Evolutionary conservation across 805 yeast species (phyloP).

Genomic region (Wickerhamiella vanderwaltii): DNA sequence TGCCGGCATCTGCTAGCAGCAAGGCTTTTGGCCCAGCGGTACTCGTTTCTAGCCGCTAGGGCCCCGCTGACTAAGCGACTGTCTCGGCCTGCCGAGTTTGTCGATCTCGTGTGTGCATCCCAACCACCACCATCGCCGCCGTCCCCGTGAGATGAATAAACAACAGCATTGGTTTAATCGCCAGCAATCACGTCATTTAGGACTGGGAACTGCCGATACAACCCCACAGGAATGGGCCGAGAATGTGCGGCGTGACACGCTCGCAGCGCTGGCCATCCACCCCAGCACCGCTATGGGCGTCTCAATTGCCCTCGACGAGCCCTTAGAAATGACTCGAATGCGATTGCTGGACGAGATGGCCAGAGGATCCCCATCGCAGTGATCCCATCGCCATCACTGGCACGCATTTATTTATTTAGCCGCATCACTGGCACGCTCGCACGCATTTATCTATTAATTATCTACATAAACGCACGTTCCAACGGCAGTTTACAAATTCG

Average conservation of each 20-base stretch:
- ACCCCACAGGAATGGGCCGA: constrained; percentile 15
- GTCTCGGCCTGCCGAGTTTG: too few species aligned
- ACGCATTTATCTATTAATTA: too few species aligned
- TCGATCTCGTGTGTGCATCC: too few species aligned
- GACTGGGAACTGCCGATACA: constrained; percentile 17
- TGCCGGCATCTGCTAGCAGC: constrained; percentile 2
- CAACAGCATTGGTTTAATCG: constrained; percentile 13
- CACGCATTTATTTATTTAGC: too few species aligned
- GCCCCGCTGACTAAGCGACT: constrained; percentile 25
- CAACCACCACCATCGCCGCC: too few species aligned
- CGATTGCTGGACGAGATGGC: constrained; percentile 17
- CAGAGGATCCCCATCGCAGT: too few species aligned
- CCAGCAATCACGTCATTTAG: constrained; percentile 13
- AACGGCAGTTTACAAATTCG: too few species aligned
- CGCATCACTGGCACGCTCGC: too few species aligned
- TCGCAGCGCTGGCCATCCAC: constrained; percentile 15
- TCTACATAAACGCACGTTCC: too few species aligned
- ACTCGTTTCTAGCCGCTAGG: neutral
- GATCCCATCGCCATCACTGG: too few species aligned
- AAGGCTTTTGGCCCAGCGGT: neutral
- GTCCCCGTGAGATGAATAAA: constrained; percentile 5
- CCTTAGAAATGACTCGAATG: constrained; percentile 12
- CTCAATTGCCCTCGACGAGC: constrained; percentile 15
- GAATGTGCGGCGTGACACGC: constrained; percentile 15
- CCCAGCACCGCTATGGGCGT: constrained; percentile 15